Percentiles rank a stretch among this genome's conserved stretches.
These are phyloP conservation scores for Chimonanthus praecox DNA, from an alignment of 164 flowering plant genomes.

Conservation along the genomic window DNA sequence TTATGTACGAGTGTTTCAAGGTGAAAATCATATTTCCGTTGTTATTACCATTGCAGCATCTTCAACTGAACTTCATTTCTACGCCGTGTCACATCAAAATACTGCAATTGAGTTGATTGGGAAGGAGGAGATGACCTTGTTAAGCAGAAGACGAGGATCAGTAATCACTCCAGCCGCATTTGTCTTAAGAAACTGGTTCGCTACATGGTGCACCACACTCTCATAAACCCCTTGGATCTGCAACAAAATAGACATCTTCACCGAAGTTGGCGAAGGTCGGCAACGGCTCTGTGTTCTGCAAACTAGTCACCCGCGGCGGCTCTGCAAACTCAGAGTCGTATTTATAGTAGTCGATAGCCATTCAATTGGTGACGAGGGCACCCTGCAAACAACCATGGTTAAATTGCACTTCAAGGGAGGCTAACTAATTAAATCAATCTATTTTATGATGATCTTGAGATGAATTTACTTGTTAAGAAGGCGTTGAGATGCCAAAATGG, in stretches of 20 bases:
- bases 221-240: slow-evolving; percentile 87
- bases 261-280: slow-evolving; percentile 75
- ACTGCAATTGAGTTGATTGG: no score
- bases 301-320: slow-evolving; percentile 40
- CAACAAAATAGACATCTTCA: slow-evolving; percentile 70
- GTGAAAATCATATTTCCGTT: no score
- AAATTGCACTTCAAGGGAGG: neutral
- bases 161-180: slow-evolving; percentile 45
- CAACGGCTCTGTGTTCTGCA: slow-evolving; percentile 85
- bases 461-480: slow-evolving; percentile 16
- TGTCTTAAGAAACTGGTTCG: slow-evolving; percentile 53
- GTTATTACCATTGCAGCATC: no score
- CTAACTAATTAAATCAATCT: neutral
- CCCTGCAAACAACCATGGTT: slow-evolving; percentile 6
- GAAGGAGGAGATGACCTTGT: slow-evolving; percentile 40
- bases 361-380: slow-evolving; percentile 26
- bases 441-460: neutral
- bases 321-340: slow-evolving; percentile 39
- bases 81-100: no score
- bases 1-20: no score
- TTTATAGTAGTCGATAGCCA: slow-evolving; percentile 25
- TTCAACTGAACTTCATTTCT: no score
- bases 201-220: slow-evolving; percentile 57
- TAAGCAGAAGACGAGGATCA: slow-evolving; percentile 66
- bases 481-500: slow-evolving; percentile 27